These are phyloP conservation scores for Paraphaeosphaeria minitans DNA, from an alignment of 2,329 filamentous ascomycete genomes.

Conservation along the genomic window DNA sequence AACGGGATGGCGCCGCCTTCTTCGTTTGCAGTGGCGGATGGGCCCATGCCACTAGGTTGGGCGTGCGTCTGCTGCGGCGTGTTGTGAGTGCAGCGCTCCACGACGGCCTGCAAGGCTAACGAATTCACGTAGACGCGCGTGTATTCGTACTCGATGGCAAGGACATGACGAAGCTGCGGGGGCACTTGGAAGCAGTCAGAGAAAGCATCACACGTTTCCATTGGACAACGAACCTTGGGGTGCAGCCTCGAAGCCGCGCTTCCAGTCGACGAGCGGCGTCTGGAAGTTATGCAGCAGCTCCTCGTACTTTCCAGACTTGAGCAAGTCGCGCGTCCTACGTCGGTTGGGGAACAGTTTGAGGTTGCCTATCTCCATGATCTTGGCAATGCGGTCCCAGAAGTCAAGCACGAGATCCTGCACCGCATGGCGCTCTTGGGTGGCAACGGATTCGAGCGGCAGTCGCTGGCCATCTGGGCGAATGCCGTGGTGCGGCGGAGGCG, in stretches of 20 bases:
- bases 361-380: conserved; percentile 90
- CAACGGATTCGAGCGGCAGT: conserved; percentile 42
- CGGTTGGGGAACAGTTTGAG: conserved; percentile 85
- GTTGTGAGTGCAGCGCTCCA: conserved; percentile 86
- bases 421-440: conserved; percentile 44
- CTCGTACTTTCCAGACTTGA: conserved; percentile 83
- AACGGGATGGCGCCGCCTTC: conserved; percentile 53
- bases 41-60: conserved; percentile 31
- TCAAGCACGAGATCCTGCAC: conserved; percentile 67
- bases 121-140: conserved; percentile 95
- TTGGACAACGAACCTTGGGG: conserved; percentile 48
- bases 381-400: conserved; percentile 93
- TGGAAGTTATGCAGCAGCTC: conserved; percentile 80
- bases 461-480: conserved; percentile 45
- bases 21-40: conserved; percentile 14
- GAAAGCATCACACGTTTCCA: conserved; percentile 6
- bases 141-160: conserved; percentile 95
- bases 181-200: conserved; percentile 52
- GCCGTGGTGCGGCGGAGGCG: conserved; percentile 42
- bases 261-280: conserved; percentile 79
- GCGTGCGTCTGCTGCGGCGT: conserved; percentile 52
- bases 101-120: conserved; percentile 88
- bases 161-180: conserved; percentile 70
- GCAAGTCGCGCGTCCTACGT: conserved; percentile 85
- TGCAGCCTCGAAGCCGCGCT: conserved; percentile 75